Evolutionary conservation across 768 basidiomycete species (phyloP), one percentile per base, ranked within the genome.

Genomic region (Trametes gibbosa): DNA sequence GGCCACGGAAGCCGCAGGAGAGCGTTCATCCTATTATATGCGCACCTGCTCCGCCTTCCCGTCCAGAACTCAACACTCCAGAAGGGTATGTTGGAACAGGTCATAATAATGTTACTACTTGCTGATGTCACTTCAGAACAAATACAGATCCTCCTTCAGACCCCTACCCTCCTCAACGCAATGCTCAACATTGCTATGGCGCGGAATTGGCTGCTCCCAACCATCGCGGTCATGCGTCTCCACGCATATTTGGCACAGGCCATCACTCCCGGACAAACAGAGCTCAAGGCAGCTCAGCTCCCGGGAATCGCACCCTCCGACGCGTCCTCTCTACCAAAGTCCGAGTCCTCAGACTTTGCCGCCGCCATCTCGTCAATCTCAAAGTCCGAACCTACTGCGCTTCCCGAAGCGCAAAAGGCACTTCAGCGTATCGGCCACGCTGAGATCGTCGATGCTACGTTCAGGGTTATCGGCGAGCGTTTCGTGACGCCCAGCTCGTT

Each of bases 391-490:
- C 86, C 87, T 63, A 68, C 72, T 0, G 69, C 84, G 45, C 73
- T 74, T 1, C 66, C 61, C 6, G 84, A 87, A 45, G 80, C 86
- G n/a, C 78, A 80, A 70, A 87, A 85, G 62, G 86, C 82, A 0
- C 75, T 89, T 2, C 75, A 83, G 59, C 81, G 77, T 53, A 92
- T 92, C 88, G 87, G 87, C 1, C 78, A 79, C 46, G 74, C 92
- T 21, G 89, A 98, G 52, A 75, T 98, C 37, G 84, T 91, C 19
- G 87, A 90, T 69, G 87, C 89, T 21, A 75, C 81, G 13, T 98
- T 97, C 81, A 90, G 90, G 79, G 95, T 99, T 52, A 90, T 93
- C 60, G 96, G 92, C 53, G 97, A 99, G 74, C 86, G 86, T 16
- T 73, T 89, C 34, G 84, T 98, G 35, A 89, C 91, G 0, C 95